Base-by-base conservation (phyloP, 2,329 filamentous ascomycete genomes). In the Ophiobolus disseminans region DNA sequence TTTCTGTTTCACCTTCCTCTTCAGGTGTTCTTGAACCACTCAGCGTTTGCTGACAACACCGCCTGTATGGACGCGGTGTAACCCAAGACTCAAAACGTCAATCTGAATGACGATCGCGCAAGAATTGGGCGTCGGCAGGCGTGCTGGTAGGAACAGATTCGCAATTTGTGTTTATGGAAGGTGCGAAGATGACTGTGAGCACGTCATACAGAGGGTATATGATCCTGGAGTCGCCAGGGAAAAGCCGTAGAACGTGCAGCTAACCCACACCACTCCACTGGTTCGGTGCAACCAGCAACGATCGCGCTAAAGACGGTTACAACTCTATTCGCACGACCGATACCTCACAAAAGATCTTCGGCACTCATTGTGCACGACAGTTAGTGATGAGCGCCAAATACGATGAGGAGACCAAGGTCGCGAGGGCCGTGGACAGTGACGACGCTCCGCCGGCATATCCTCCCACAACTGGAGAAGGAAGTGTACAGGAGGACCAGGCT, bases 401-500 rank as follows among this genome's bases (percentile, higher is more conserved):
- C 16, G 62, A 65, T 13, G 55, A 62, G n/a, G 45, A 54, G 23
- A 54, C 48, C 26, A 64, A 63, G 45, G 55, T 58, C n/a, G 58
- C 51, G 26, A 50, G 44, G 13, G 48, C 52, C 14, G 44, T 43
- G 25, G 48, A 48, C 20, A 47, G 57, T 22, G 57, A 57, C n/a
- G 39, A 40, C n/a, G 32, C 46, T 7, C n/a, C 60, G 3, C n/a
- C n/a, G n/a, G n/a, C n/a, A n/a, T n/a, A n/a, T n/a, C 44, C 50
- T 7, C 62, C 62, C 2, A 46, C 53, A 2, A 58, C 62, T 10
- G 57, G 59, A 8, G 50, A 65, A 28, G 67, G 48, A 14, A 60
- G 57, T 14, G 63, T 70, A 1, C 62, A 70, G 40, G 60, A 64
- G n/a, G 68, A 72, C 31, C 63, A 69, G 5, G 63, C 60, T 2